Base-by-base conservation (phyloP, 75 land plant genomes). In the Larix kaempferi region DNA sequence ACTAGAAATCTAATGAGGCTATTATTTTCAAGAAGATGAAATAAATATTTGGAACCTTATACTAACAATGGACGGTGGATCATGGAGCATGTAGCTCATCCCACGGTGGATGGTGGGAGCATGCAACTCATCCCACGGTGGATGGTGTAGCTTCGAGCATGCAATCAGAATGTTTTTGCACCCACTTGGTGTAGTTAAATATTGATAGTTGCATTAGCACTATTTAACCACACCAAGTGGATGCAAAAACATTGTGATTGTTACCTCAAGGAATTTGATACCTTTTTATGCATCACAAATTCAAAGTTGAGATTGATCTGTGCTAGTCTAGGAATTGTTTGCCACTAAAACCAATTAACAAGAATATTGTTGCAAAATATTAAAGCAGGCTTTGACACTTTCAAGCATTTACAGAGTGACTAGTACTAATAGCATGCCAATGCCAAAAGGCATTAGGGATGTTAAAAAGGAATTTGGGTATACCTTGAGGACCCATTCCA, bases 401-500 rank as follows among this genome's bases (percentile, higher is more conserved):
- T 69, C 39, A 69, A 69, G 44, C 72, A 69, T 69, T 69, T 69
- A 44, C 49, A 69, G 5, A 69, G 17, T 39, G 21, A 41, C 26
- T 6, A 21, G 59, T 23, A 19, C 26, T 35, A 77, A 77, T 29
- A 56, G 26, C 29, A 77, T n/a, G 12, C 13, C 61, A 81, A 52
- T 65, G 57, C 52, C 49, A 79, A 56, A 52, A 26, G 49, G 37
- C 22, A 79, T 26, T 13, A 33, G 59, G 74, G 2, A 59, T 19
- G 25, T 72, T 25, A 29, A 63, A 57, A 10, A 35, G 23, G 57
- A 19, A 22, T 54, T 52, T 73, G 37, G 22, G 63, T 25, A 2
- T 88, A 97, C 99, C 99, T 78, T 91, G 80, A 78, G 94, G 95
- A 35, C 89, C 85, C 57, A 56, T 33, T 25, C 99, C 98, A 90